Conservation (phyloP, 1,139 yeast genomes). For the Pichia sp. region DNA sequence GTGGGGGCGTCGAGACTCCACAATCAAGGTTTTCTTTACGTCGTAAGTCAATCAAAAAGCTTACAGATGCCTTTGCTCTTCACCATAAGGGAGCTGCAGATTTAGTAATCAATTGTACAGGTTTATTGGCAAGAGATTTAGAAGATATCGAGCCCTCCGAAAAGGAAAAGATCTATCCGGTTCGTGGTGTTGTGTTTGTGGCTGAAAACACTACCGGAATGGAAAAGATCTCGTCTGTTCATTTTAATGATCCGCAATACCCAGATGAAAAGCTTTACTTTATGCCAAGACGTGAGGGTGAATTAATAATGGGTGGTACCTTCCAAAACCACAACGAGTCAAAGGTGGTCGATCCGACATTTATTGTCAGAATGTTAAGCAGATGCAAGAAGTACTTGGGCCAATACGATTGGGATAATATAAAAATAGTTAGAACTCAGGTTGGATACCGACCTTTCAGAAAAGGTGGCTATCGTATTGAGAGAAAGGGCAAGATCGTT, state of each 20-base stretch:
- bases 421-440: constrained; percentile 38
- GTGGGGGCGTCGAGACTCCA: constrained; percentile 12
- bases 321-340: constrained; percentile 27
- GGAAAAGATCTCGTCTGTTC: constrained; percentile 20
- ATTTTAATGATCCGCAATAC: constrained; percentile 20
- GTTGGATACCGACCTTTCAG: constrained; percentile 46
- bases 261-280: constrained; percentile 37
- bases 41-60: constrained; percentile 17
- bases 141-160: constrained; percentile 27
- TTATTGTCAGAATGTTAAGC: constrained; percentile 33
- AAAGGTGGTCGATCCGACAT: constrained; percentile 29
- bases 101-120: constrained; percentile 42
- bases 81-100: constrained; percentile 22
- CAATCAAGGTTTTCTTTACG: constrained; percentile 32
- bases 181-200: constrained; percentile 38
- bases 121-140: constrained; percentile 35
- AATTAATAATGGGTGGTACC: constrained; percentile 46
- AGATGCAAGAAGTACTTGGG: constrained; percentile 39
- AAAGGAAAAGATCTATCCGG: constrained; percentile 29
- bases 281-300: constrained; percentile 52
- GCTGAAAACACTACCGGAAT: constrained; percentile 31
- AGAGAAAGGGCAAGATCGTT: constrained; percentile 22
- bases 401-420: constrained; percentile 31
- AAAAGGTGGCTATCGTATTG: constrained; percentile 36
- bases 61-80: constrained; percentile 19